Conservation (phyloP, 208 protist species). For the Wallacemonas sp. region DNA sequence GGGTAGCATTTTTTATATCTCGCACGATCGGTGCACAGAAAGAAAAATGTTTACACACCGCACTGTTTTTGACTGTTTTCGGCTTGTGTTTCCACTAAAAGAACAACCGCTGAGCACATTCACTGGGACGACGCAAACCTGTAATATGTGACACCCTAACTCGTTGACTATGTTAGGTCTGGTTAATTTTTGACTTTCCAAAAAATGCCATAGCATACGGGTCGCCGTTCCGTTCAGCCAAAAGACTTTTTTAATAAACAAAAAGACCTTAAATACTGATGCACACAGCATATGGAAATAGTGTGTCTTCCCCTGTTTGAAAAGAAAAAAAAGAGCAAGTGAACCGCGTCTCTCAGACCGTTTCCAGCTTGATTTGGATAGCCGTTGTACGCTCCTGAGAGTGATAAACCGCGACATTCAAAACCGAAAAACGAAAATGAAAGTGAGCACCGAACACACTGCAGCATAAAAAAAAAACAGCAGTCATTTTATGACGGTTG, state of each 20-base stretch:
- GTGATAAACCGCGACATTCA: neutral
- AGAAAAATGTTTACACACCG: neutral
- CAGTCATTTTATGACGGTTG: no score
- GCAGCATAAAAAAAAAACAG: no score
- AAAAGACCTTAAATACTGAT: neutral
- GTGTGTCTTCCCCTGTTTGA: neutral
- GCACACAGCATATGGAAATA: neutral
- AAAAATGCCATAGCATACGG: no score
- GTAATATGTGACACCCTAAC: neutral
- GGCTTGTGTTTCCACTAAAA: neutral
- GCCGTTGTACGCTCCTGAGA: neutral
- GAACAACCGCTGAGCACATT: neutral
- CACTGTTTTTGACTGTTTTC: conserved; percentile 10
- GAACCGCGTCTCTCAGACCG: neutral
- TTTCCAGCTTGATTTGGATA: neutral
- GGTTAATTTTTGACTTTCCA: no score
- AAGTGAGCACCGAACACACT: no score
- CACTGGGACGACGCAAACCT: neutral
- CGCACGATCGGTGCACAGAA: neutral
- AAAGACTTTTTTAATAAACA: conserved; percentile 2
- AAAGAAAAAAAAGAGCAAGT: neutral
- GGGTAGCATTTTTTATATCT: neutral
- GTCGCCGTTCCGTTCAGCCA: neutral
- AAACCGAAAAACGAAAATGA: no score
- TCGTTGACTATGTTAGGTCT: conserved; percentile 17